Conservation (phyloP, 1,284 basidiomycete species). For the Pseudozyma hubeiensis region DNA sequence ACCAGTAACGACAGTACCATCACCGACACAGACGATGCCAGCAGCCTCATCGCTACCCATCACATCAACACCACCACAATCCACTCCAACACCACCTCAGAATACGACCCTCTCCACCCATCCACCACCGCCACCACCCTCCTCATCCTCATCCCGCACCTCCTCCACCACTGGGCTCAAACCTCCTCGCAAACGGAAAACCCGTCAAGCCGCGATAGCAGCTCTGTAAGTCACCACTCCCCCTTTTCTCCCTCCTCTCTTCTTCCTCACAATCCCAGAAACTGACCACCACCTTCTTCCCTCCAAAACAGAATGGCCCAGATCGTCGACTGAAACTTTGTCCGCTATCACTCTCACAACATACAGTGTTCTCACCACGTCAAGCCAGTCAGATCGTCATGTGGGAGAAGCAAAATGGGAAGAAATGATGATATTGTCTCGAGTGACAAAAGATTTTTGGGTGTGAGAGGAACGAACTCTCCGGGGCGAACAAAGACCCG, state of each 20-base stretch:
- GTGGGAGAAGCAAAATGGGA: too few relatives aligned
- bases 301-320: slow-evolving; percentile 17
- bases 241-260: not conserved
- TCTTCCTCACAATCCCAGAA: not conserved
- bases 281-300: not conserved
- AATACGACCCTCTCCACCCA: not conserved
- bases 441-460: too few relatives aligned
- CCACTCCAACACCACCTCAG: not conserved
- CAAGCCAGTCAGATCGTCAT: too few relatives aligned
- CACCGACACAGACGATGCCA: not conserved
- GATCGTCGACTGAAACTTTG: slow-evolving; percentile 18
- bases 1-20: not conserved
- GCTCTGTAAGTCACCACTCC: slow-evolving; percentile 26
- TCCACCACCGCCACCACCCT: not conserved
- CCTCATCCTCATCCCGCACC: not conserved
- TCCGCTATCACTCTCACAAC: too few relatives aligned
- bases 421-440: too few relatives aligned
- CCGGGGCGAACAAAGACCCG: too few relatives aligned
- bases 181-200: not conserved
- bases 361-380: too few relatives aligned
- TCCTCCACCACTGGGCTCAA: not conserved
- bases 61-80: not conserved
- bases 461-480: too few relatives aligned
- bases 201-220: slow-evolving; percentile 23
- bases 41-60: not conserved